Evolutionary conservation across 2,329 filamentous ascomycete species (phyloP).

Genomic region (Dothideomycetidae sp.): DNA sequence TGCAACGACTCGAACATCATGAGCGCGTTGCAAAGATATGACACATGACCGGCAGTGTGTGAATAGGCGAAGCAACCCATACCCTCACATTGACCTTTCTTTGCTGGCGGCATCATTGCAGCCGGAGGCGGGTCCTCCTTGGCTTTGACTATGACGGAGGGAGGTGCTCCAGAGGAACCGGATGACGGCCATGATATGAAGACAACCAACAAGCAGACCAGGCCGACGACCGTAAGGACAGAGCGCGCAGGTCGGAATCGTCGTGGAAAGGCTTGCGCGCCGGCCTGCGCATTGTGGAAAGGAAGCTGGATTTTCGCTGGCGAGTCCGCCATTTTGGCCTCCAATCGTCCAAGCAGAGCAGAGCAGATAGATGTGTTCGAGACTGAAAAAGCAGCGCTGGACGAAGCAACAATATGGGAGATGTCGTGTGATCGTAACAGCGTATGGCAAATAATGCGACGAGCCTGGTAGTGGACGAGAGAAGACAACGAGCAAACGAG

Average conservation of each 20-base stretch:
- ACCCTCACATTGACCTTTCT: not conserved
- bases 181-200: not conserved
- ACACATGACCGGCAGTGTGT: conserved; percentile 29
- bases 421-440: too few relatives aligned
- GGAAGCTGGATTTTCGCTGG: not conserved
- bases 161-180: too few relatives aligned
- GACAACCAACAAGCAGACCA: not conserved
- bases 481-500: too few relatives aligned
- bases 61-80: conserved; percentile 24
- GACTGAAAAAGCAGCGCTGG: too few relatives aligned
- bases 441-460: too few relatives aligned
- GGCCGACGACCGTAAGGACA: not conserved
- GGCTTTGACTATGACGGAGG: too few relatives aligned
- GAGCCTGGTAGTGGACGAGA: too few relatives aligned
- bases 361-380: too few relatives aligned
- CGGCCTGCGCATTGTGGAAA: not conserved
- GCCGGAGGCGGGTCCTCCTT: too few relatives aligned
- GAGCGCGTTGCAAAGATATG: conserved; percentile 30
- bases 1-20: conserved; percentile 30
- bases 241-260: not conserved
- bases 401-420: too few relatives aligned
- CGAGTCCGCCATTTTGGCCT: not conserved
- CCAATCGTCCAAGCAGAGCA: too few relatives aligned
- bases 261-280: not conserved
- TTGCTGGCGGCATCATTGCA: not conserved